Evolutionary conservation across 2,329 filamentous ascomycete genomes (phyloP).

Genomic region (Venturia pyrina): DNA sequence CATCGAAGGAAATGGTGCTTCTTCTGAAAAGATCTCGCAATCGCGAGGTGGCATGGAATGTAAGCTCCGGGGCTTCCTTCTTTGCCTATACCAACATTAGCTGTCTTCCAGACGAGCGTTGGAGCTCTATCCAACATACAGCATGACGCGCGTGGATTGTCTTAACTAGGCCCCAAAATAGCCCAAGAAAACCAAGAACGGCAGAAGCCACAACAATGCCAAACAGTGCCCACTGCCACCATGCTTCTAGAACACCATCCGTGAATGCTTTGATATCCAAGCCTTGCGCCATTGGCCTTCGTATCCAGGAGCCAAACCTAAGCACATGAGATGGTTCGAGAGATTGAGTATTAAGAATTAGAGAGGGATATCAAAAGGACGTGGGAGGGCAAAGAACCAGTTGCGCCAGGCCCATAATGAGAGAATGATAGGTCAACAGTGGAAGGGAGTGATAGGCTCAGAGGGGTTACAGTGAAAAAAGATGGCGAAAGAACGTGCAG

Average conservation of each 20-base stretch:
- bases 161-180: background rate
- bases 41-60: background rate
- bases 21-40: slow-evolving; percentile 1
- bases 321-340: background rate
- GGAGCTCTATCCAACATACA: background rate
- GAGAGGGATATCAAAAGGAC: background rate
- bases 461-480: background rate
- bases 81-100: background rate
- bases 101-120: background rate
- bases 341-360: background rate
- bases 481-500: background rate
- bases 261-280: slow-evolving; percentile 23
- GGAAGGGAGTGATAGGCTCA: background rate
- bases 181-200: slow-evolving; percentile 17
- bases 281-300: slow-evolving; percentile 19
- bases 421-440: background rate
- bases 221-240: slow-evolving; percentile 26
- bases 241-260: slow-evolving; percentile 18
- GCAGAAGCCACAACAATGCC: slow-evolving; percentile 23
- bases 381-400: background rate
- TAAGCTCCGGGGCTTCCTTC: background rate
- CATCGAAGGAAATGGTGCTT: slow-evolving; percentile 3
- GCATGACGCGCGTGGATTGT: background rate
- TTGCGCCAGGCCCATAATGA: background rate
- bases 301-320: background rate